These are phyloP conservation scores for Phytophthora europaea DNA, from an alignment of 352 stramenopile genomes.

Conservation along the genomic window DNA sequence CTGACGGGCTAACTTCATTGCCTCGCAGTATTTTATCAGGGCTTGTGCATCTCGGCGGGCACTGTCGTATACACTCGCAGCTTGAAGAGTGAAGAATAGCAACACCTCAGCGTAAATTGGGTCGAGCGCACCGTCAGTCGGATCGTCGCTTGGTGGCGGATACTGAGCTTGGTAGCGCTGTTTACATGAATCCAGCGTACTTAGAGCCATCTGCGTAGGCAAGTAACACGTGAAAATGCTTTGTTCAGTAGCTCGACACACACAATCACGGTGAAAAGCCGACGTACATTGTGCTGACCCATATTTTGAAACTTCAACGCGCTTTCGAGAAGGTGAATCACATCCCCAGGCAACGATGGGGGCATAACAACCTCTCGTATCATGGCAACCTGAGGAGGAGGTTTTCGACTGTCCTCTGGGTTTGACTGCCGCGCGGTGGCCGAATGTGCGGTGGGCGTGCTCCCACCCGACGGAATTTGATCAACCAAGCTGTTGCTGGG, in stretches of 20 bases:
- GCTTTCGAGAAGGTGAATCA: constrained; percentile 62
- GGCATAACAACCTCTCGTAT: constrained; percentile 69
- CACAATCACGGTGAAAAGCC: not conserved
- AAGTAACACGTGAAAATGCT: not conserved
- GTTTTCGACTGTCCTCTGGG: constrained; percentile 13
- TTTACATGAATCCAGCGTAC: constrained; percentile 55
- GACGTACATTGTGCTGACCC: constrained; percentile 66
- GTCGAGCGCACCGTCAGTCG: not conserved
- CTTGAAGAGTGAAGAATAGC: constrained; percentile 64
- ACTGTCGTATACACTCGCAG: constrained; percentile 69
- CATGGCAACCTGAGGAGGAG: constrained; percentile 56
- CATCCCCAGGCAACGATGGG: constrained; percentile 44
- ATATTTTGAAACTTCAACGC: constrained; percentile 76
- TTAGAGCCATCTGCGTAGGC: constrained; percentile 67
- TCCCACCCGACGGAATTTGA: not conserved
- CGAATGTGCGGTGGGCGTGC: not conserved
- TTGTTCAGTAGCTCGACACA: not conserved
- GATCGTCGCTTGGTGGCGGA: constrained; percentile 2
- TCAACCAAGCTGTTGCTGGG: constrained; percentile 13
- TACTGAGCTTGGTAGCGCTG: constrained; percentile 42
- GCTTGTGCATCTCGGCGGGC: constrained; percentile 59
- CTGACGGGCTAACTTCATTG: constrained; percentile 48
- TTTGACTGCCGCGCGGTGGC: not conserved
- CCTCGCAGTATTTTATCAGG: constrained; percentile 60
- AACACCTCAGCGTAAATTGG: constrained; percentile 41